Percentiles rank a stretch among this genome's conserved stretches.
Evolutionary conservation across 2,329 filamentous ascomycete species (phyloP).

Genomic region (Diplodia intermedia): DNA sequence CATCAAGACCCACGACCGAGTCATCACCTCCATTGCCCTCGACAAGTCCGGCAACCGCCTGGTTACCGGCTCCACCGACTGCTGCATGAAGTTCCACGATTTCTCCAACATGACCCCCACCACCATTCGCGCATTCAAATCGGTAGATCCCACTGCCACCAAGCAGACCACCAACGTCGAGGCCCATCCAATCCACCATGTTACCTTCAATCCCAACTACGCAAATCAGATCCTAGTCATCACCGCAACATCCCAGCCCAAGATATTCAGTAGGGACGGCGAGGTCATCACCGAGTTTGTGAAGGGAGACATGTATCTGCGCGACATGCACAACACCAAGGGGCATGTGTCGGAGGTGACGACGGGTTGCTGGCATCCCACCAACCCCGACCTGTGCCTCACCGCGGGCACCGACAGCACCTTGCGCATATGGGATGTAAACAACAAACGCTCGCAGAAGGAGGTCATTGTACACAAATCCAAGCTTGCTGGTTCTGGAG

Average conservation of each 20-base stretch:
- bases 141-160: conserved; percentile 81
- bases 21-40: conserved; percentile 82
- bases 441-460: conserved; percentile 86
- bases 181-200: conserved; percentile 85
- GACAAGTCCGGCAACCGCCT: conserved; percentile 86
- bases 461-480: conserved; percentile 97
- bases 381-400: conserved; percentile 81
- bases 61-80: conserved; percentile 90
- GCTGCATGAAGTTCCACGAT: conserved; percentile 90
- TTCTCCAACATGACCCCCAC: conserved; percentile 95
- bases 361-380: conserved; percentile 88
- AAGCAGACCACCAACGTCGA: conserved; percentile 76
- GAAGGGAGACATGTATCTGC: conserved; percentile 97
- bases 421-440: conserved; percentile 94
- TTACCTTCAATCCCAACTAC: conserved; percentile 83
- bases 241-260: conserved; percentile 87
- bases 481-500: conserved; percentile 82
- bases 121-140: conserved; percentile 91
- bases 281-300: conserved; percentile 85
- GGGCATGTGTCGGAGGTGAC: conserved; percentile 93
- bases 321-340: conserved; percentile 97
- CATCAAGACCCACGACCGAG: conserved; percentile 88
- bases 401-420: conserved; percentile 96
- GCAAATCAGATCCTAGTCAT: conserved; percentile 84
- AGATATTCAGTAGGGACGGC: conserved; percentile 87